phyloP scores from a whole-genome alignment of 1,284 basidiomycete species.

The Sporisorium iseilematis-ciliati region DNA sequence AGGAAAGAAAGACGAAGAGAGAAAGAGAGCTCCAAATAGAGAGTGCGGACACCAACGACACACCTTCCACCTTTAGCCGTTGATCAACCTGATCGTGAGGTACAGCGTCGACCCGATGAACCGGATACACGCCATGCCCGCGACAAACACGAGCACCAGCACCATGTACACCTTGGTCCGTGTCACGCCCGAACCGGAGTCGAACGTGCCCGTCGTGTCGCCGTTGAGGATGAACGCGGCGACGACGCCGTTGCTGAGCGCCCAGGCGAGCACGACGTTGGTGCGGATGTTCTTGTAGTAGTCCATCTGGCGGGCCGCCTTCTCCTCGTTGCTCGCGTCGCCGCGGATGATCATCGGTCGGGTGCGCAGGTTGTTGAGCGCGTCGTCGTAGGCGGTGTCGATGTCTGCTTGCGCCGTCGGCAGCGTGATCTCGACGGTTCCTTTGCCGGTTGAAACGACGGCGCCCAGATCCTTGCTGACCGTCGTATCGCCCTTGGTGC shows the following conservation, averaged over 20 bases:
- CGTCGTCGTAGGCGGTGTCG: constrained; percentile 88
- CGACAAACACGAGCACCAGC: constrained; percentile 66
- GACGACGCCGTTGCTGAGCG: constrained; percentile 77
- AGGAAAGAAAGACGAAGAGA: background rate
- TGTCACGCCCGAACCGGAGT: constrained; percentile 44
- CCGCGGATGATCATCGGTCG: constrained; percentile 72
- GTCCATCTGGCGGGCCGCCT: constrained; percentile 65
- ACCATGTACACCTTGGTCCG: constrained; percentile 65
- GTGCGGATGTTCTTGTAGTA: constrained; percentile 80
- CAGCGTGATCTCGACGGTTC: constrained; percentile 85
- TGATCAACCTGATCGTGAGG: constrained; percentile 58
- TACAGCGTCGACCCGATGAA: constrained; percentile 64
- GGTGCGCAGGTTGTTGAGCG: constrained; percentile 82
- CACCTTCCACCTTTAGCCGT: constrained; percentile 10
- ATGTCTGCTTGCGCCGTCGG: constrained; percentile 87
- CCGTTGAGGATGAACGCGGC: constrained; percentile 65
- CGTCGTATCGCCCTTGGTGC: constrained; percentile 70
- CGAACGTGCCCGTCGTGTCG: constrained; percentile 52
- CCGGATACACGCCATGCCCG: constrained; percentile 61
- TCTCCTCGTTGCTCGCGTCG: constrained; percentile 64
- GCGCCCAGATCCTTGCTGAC: constrained; percentile 65
- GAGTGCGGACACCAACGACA: background rate
- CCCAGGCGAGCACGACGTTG: constrained; percentile 88
- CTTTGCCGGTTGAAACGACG: constrained; percentile 65
- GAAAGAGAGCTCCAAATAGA: background rate